Base-by-base conservation (phyloP, 768 basidiomycete species). In the Thelephora ganbajun region DNA sequence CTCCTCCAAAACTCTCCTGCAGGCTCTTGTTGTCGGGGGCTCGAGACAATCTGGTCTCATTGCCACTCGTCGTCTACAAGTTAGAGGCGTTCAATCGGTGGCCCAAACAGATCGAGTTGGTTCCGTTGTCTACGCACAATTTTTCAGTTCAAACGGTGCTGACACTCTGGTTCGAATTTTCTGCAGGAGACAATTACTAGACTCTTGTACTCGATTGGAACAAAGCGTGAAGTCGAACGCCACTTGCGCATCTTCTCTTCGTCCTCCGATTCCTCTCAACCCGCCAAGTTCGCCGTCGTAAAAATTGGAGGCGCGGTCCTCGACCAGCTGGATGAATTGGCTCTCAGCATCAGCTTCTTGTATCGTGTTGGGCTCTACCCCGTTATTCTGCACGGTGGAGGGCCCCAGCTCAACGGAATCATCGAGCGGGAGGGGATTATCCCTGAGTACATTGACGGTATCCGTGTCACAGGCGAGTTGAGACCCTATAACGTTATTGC, bases 351-450 rank as follows among this genome's bases (percentile, higher is more conserved):
- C 56, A 93, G 90, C 66, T 99, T 98, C 72, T 71, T 99, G 50
- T 94, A 94, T 67, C 80, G 92, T 30, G 84, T 99, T 44, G 96
- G 96, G 3, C 76, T 99, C n/a, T 99, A 94, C 67, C 96, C 96
- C 0, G 85, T 99, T 50, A 80, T 99, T 44, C 75, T 99, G 5
- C 96, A 99, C 67, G 96, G 96, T 44, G 94, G 83, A 51, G 94
- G 94, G 22, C 94, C 92, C 18, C 93, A 96, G 61, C 66, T 94
- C 54, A 99, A 99, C 67, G 80, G 82, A 51, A 89, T 96, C 55
- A 81, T 99, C 51, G 91, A 97, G 58, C 66, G 76, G 19, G 93
- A 90, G 59, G 96, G 96, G 30, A 80, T 98, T 45, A 76, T 92
- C 19, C 93, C 96, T 1, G 92, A 97, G 65, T 98, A 97, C 66